Conservation (phyloP, 169 alveolate species). For the Plasmodium sp. region DNA sequence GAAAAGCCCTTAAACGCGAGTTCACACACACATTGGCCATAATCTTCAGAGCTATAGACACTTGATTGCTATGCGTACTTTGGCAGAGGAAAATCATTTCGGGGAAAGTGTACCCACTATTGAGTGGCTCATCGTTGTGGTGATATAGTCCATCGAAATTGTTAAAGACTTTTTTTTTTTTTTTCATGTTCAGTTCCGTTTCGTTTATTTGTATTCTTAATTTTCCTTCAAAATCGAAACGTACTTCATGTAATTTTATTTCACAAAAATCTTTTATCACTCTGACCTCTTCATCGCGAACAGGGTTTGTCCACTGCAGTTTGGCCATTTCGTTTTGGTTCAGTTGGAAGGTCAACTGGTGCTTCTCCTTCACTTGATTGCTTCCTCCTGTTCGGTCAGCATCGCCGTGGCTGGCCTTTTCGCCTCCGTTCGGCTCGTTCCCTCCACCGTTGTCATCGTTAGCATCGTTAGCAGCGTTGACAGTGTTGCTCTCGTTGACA, state of each 20-base stretch:
- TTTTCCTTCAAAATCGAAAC: slow-evolving; percentile 82
- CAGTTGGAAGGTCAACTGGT: slow-evolving; percentile 8
- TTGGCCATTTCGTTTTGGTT: slow-evolving; percentile 77
- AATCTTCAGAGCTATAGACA: slow-evolving; percentile 76
- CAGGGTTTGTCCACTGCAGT: slow-evolving; percentile 86
- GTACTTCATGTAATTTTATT: slow-evolving; percentile 77
- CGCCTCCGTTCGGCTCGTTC: neutral
- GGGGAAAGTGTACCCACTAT: slow-evolving; percentile 85
- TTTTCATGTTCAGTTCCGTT: slow-evolving; percentile 18
- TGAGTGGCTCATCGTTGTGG: slow-evolving; percentile 82
- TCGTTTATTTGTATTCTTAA: slow-evolving; percentile 50
- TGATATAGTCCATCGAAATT: slow-evolving; percentile 79
- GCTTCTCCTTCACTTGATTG: slow-evolving; percentile 3
- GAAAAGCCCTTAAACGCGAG: neutral
- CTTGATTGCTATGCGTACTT: slow-evolving; percentile 83
- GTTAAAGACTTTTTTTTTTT: slow-evolving; percentile 26
- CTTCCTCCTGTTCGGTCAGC: neutral
- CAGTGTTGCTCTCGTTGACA: too few relatives aligned
- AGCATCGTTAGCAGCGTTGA: neutral
- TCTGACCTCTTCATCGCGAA: slow-evolving; percentile 65
- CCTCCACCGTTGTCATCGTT: neutral
- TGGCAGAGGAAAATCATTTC: slow-evolving; percentile 81
- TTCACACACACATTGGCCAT: slow-evolving; percentile 24
- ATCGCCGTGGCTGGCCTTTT: neutral
- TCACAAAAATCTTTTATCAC: slow-evolving; percentile 46